These are phyloP conservation scores for Inonotus obliquus DNA, from an alignment of 1,284 basidiomycete genomes.

Conservation along the genomic window DNA sequence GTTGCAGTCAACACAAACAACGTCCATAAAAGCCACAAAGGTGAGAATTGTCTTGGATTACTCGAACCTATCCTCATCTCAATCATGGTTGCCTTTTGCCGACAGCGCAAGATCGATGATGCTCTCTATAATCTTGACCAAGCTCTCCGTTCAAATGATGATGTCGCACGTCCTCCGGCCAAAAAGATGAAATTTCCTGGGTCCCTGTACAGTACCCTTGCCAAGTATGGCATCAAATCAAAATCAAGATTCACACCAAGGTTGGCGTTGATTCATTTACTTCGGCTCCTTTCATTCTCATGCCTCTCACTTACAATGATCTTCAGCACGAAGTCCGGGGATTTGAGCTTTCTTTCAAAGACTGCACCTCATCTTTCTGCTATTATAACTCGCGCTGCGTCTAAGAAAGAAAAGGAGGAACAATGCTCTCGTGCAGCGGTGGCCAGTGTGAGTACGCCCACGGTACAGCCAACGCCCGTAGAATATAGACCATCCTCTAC, in stretches of 20 bases:
- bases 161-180: conserved; percentile 34
- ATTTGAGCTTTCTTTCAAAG: conserved; percentile 38
- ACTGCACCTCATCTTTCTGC: conserved; percentile 62
- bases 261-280: conserved; percentile 2
- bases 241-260: background rate
- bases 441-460: conserved; percentile 22
- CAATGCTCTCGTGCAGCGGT: conserved; percentile 33
- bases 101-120: conserved; percentile 69
- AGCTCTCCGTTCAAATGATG: conserved; percentile 29
- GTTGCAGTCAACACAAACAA: background rate
- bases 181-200: conserved; percentile 15
- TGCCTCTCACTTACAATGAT: conserved; percentile 11
- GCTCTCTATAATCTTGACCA: conserved; percentile 58
- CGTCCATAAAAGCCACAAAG: conserved; percentile 25
- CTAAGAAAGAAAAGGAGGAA: conserved; percentile 48
- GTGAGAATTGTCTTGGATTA: conserved; percentile 20
- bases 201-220: conserved; percentile 67
- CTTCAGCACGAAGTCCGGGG: conserved; percentile 21
- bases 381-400: conserved; percentile 58
- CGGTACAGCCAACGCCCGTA: conserved; percentile 34
- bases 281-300: background rate
- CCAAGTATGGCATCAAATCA: conserved; percentile 66
- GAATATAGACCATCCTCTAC: conserved; percentile 77
- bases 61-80: background rate
- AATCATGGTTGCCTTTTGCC: background rate